phyloP scores from a whole-genome alignment of 2,329 filamentous ascomycete species.

The Penicillium glabrum region DNA sequence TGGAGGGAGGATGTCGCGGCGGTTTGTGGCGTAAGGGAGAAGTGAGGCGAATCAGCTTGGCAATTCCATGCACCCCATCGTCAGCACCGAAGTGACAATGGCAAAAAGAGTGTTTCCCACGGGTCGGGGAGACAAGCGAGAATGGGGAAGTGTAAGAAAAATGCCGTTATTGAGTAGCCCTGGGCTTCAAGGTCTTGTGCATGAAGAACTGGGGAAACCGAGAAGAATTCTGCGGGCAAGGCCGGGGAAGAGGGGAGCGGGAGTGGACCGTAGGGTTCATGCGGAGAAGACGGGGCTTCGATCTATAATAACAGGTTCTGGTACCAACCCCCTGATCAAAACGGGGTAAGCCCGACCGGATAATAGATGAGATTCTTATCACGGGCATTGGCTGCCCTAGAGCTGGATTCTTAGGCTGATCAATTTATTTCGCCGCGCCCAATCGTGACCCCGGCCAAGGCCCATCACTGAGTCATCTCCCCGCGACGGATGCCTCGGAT shows the following conservation, averaged over 20 bases:
- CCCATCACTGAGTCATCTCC: slow-evolving; percentile 12
- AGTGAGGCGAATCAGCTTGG: slow-evolving; percentile 13
- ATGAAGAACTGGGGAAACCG: not conserved
- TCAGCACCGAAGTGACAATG: slow-evolving; percentile 8
- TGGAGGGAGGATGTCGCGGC: not conserved
- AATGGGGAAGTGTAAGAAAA: not conserved
- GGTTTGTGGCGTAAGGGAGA: slow-evolving; percentile 8
- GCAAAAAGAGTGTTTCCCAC: not conserved
- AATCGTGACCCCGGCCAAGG: slow-evolving; percentile 2
- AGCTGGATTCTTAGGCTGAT: not conserved
- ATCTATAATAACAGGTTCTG: not conserved
- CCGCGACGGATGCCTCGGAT: slow-evolving; percentile 19
- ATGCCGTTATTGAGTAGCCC: not conserved
- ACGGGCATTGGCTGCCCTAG: not conserved
- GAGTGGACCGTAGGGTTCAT: slow-evolving; percentile 23
- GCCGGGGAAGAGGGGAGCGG: slow-evolving; percentile 16
- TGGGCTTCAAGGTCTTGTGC: not conserved
- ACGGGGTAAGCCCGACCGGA: slow-evolving; percentile 10
- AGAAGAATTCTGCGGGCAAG: slow-evolving; percentile 15
- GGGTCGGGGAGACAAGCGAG: not conserved
- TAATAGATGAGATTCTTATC: not conserved
- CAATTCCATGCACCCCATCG: slow-evolving; percentile 18
- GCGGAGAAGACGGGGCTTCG: slow-evolving; percentile 19
- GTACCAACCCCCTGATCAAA: not conserved
- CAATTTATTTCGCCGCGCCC: not conserved